Conservation (phyloP, 768 basidiomycete species). For the Suillus hirtellus region DNA sequence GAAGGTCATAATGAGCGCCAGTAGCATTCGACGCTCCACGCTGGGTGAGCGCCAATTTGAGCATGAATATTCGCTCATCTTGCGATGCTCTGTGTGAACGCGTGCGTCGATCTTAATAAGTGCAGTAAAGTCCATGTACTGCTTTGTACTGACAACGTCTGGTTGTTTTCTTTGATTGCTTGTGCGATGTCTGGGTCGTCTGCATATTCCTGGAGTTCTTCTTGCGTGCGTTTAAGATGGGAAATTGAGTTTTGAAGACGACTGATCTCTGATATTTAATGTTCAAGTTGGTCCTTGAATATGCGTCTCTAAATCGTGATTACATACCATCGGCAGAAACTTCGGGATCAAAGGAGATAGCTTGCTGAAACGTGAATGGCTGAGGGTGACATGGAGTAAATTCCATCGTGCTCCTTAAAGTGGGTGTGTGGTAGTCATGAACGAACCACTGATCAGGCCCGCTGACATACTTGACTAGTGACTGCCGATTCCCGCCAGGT, state of each 20-base stretch:
- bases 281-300: constrained; percentile 1
- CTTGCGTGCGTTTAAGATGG: constrained; percentile 65
- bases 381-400: constrained; percentile 68
- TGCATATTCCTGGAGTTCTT: constrained; percentile 47
- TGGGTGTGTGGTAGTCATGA: neutral
- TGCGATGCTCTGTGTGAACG: constrained; percentile 62
- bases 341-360: constrained; percentile 60
- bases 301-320: constrained; percentile 3
- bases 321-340: constrained; percentile 69
- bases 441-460: neutral
- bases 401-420: constrained; percentile 45
- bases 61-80: constrained; percentile 70
- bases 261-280: constrained; percentile 57
- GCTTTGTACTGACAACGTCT: constrained; percentile 51
- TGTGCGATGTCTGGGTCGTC: constrained; percentile 58
- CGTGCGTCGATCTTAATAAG: constrained; percentile 10
- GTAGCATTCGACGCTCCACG: constrained; percentile 42
- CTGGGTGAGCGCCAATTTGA: constrained; percentile 62
- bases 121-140: constrained; percentile 11
- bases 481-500: too few relatives aligned
- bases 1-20: constrained; percentile 2
- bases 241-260: constrained; percentile 71
- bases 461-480: too few relatives aligned
- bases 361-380: constrained; percentile 59
- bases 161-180: constrained; percentile 70